These are phyloP conservation scores for Tolypocladium amazonense DNA, from an alignment of 2,329 filamentous ascomycete species.

Conservation along the genomic window DNA sequence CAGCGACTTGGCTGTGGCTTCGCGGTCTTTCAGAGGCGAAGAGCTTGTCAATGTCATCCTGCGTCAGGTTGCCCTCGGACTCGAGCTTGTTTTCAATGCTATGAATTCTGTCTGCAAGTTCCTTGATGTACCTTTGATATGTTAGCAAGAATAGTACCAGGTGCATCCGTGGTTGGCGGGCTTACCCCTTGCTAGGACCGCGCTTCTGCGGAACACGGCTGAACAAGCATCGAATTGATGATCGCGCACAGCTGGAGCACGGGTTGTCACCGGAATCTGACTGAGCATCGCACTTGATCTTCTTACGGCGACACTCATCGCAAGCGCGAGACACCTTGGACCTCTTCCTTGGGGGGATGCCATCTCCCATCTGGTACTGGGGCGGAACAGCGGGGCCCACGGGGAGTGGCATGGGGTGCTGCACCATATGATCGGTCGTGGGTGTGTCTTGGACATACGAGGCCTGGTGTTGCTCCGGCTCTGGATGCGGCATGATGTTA, in stretches of 20 bases:
- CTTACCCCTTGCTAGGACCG: constrained; percentile 78
- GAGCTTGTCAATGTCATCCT: constrained; percentile 35
- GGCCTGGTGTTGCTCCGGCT: constrained; percentile 24
- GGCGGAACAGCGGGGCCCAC: constrained; percentile 25
- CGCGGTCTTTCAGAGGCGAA: constrained; percentile 23
- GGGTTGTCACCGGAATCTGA: constrained; percentile 62
- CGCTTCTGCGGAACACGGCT: constrained; percentile 81
- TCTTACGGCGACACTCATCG: constrained; percentile 81
- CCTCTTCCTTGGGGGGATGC: constrained; percentile 60
- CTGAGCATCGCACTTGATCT: constrained; percentile 78
- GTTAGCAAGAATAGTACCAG: neutral
- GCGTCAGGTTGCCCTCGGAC: constrained; percentile 31
- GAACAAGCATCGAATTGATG: constrained; percentile 70
- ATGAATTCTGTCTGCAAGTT: constrained; percentile 75
- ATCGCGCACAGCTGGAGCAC: constrained; percentile 73
- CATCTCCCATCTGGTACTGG: constrained; percentile 38
- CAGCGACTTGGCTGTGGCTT: constrained; percentile 14
- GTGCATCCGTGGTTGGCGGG: neutral
- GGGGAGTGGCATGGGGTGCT: constrained; percentile 23
- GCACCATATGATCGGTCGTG: constrained; percentile 23
- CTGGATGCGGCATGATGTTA: constrained; percentile 32
- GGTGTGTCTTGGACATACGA: constrained; percentile 27
- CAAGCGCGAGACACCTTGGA: constrained; percentile 83
- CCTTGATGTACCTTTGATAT: constrained; percentile 69
- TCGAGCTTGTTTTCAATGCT: constrained; percentile 71